Percentiles rank a stretch among this genome's conserved stretches.
These are phyloP conservation scores for Neolentinus lepideus DNA, from an alignment of 1,284 basidiomycete species.

Conservation along the genomic window DNA sequence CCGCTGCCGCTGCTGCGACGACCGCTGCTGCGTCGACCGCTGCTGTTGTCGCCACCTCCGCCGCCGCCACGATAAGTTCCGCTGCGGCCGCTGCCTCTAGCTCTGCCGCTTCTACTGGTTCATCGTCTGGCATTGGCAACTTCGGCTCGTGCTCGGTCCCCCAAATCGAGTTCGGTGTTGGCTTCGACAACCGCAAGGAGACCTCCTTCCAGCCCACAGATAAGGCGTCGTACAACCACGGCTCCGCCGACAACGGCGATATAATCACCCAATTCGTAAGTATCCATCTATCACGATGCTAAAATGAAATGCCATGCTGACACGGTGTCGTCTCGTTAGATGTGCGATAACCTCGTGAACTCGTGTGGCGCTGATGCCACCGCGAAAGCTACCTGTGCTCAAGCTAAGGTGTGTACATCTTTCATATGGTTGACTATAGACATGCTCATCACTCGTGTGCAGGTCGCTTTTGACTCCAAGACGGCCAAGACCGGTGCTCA, in stretches of 20 bases:
- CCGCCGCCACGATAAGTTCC: neutral
- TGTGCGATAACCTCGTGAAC: slow-evolving; percentile 48
- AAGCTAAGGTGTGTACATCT: no score
- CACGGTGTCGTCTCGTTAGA: slow-evolving; percentile 10
- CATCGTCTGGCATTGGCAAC: slow-evolving; percentile 19
- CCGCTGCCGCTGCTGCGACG: neutral
- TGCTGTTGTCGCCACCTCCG: neutral
- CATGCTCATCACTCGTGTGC: no score
- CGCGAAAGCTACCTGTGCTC: slow-evolving; percentile 42
- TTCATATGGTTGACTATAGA: no score
- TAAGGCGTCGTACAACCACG: slow-evolving; percentile 39
- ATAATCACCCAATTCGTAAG: slow-evolving; percentile 42
- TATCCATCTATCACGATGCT: slow-evolving; percentile 13
- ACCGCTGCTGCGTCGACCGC: neutral
- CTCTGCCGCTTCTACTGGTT: slow-evolving; percentile 2
- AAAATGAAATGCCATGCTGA: no score
- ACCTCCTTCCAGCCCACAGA: slow-evolving; percentile 47
- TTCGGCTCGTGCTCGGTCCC: slow-evolving; percentile 44
- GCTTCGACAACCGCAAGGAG: slow-evolving; percentile 45
- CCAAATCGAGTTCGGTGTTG: slow-evolving; percentile 42
- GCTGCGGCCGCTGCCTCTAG: neutral
- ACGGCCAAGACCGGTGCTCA: slow-evolving; percentile 40
- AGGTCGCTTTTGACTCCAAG: slow-evolving; percentile 35
- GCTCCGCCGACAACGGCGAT: slow-evolving; percentile 42
- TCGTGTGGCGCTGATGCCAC: slow-evolving; percentile 44